These are phyloP conservation scores for Tetracladium marchalianum DNA, from an alignment of 495 filamentous ascomycete species.

Conservation along the genomic window DNA sequence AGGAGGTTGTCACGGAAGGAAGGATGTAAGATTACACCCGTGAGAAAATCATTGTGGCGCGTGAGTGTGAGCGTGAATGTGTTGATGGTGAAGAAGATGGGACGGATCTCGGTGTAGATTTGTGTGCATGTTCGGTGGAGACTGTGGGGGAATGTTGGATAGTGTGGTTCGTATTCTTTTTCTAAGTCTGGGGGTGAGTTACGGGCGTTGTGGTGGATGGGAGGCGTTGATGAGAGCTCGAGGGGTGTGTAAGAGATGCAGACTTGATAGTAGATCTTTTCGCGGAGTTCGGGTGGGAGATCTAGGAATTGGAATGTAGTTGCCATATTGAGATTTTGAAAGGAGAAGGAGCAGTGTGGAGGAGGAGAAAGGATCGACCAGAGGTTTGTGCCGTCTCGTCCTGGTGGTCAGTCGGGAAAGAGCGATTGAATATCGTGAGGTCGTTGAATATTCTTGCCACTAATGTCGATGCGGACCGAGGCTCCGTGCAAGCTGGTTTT, in stretches of 20 bases:
- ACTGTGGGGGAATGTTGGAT: slow-evolving; percentile 2
- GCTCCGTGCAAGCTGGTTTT: no score
- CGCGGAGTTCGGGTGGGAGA: slow-evolving; percentile 16
- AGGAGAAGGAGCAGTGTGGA: no score
- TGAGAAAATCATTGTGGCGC: slow-evolving; percentile 10
- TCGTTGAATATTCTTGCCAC: no score
- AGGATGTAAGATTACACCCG: not conserved
- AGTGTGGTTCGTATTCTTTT: not conserved
- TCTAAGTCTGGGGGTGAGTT: not conserved
- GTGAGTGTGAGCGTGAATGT: slow-evolving; percentile 9
- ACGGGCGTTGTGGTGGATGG: not conserved
- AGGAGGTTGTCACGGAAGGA: slow-evolving; percentile 7
- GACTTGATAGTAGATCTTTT: slow-evolving; percentile 14
- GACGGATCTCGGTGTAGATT: slow-evolving; percentile 16
- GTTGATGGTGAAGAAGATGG: slow-evolving; percentile 15
- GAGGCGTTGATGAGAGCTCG: not conserved
- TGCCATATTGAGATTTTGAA: no score
- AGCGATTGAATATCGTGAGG: no score
- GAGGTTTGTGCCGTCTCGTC: no score
- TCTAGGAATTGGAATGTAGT: slow-evolving; percentile 16
- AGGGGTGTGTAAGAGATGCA: not conserved
- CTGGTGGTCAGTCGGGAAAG: no score
- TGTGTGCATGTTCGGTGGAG: slow-evolving; percentile 14
- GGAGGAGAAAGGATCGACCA: no score
- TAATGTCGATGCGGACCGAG: no score